A percentile compares a stretch with the other conserved stretches of the same genome.
These are phyloP conservation scores for Ruellia speciosa DNA, from an alignment of 305 asterid species.

Conservation along the genomic window DNA sequence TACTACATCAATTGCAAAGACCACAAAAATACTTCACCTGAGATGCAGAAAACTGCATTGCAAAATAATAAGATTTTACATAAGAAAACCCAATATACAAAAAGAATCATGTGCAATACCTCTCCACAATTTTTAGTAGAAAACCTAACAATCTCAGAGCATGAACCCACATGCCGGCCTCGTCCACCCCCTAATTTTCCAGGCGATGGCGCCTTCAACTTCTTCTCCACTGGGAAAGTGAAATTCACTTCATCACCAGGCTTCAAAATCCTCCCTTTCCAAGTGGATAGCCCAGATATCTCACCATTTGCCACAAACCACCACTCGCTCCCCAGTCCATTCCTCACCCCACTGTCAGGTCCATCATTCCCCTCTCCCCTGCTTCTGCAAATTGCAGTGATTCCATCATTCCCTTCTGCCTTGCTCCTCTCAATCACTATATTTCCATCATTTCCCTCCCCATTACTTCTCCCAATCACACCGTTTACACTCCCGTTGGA, in stretches of 20 bases:
- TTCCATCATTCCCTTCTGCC: constrained; percentile 15
- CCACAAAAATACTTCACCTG: too few species aligned
- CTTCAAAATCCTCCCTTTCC: constrained; percentile 72
- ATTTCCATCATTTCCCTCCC: constrained; percentile 21
- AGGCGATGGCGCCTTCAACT: constrained; percentile 36
- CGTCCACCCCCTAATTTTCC: constrained; percentile 73
- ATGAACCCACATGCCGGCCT: constrained; percentile 51
- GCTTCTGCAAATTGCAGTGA: constrained; percentile 20
- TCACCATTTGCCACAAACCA: constrained; percentile 75
- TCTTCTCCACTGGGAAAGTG: constrained; percentile 59
- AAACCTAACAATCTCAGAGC: constrained; percentile 88
- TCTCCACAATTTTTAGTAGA: constrained; percentile 69
- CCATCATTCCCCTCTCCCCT: constrained; percentile 25
- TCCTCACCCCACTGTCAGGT: constrained; percentile 21
- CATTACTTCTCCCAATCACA: constrained; percentile 24
- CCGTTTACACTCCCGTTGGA: constrained; percentile 21
- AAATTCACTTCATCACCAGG: constrained; percentile 67
- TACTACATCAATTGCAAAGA: constrained; percentile 4
- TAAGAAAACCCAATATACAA: not conserved
- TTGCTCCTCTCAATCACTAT: constrained; percentile 21
- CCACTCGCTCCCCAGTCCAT: constrained; percentile 59
- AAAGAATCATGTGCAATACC: constrained; percentile 34
- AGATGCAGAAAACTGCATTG: not conserved
- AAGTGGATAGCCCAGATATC: constrained; percentile 74
- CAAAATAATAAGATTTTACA: not conserved